Conservation (phyloP, 257 asterid genomes). For the Solanum peruvianum region DNA sequence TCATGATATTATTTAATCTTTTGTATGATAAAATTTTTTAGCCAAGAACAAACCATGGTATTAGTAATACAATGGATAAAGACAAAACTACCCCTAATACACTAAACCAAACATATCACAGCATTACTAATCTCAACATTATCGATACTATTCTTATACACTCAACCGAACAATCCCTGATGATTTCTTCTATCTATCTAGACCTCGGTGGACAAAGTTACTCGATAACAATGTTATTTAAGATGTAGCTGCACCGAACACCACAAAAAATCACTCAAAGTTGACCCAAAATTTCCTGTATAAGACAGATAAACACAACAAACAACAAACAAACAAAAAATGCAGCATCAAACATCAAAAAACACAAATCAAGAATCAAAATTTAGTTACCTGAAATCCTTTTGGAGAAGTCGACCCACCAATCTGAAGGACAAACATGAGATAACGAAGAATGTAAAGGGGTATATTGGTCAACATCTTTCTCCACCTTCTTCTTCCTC, state of each 20-base stretch:
- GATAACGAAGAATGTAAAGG: neutral
- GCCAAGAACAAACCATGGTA: neutral
- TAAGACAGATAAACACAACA: neutral
- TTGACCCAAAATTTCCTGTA: neutral
- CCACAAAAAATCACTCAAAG: neutral
- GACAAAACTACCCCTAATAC: neutral
- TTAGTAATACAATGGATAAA: neutral
- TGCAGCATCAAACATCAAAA: neutral
- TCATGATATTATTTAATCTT: neutral
- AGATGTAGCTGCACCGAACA: neutral
- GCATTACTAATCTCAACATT: neutral
- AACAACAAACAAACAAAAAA: neutral
- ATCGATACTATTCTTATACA: neutral
- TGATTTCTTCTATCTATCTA: neutral
- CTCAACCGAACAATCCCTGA: neutral
- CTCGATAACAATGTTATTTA: neutral
- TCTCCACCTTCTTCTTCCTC: conserved; percentile 3
- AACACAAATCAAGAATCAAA: neutral
- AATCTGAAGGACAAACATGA: conserved; percentile 4
- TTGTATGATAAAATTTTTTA: neutral
- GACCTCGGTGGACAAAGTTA: neutral
- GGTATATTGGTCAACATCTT: conserved; percentile 4
- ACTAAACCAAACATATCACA: neutral
- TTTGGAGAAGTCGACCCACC: conserved; percentile 18
- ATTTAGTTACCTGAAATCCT: conserved; percentile 4